Percentiles rank a stretch among this genome's conserved stretches.
These are phyloP conservation scores for Heritiera fomes DNA, from an alignment of 345 rosid genomes.

Conservation along the genomic window DNA sequence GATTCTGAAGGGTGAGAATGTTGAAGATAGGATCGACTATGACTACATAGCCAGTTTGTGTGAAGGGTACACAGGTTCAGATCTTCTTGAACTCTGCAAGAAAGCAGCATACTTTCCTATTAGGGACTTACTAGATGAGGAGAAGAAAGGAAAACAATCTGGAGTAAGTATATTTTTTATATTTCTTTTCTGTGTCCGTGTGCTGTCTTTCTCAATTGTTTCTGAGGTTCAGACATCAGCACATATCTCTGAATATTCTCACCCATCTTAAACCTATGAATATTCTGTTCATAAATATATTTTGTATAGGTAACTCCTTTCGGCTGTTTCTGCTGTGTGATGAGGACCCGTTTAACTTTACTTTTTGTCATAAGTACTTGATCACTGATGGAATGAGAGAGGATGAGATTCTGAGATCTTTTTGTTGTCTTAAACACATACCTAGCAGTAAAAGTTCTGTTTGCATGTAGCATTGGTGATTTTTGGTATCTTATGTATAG, in stretches of 20 bases:
- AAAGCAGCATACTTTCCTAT: constrained; percentile 92
- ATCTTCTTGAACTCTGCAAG: constrained; percentile 95
- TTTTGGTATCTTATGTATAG: neutral
- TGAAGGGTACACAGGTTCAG: constrained; percentile 89
- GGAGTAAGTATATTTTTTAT: constrained; percentile 46
- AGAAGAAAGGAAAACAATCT: constrained; percentile 68
- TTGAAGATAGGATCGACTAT: constrained; percentile 62
- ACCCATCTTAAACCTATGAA: neutral
- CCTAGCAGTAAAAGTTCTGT: neutral
- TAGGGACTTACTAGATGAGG: constrained; percentile 78
- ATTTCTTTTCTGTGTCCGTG: neutral
- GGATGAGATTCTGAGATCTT: neutral
- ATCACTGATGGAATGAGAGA: neutral
- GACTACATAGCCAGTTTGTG: constrained; percentile 68
- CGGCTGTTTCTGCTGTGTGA: neutral
- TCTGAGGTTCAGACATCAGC: constrained; percentile 19
- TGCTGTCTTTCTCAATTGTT: neutral
- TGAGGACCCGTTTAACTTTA: neutral
- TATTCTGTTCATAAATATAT: neutral
- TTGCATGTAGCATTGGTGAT: neutral
- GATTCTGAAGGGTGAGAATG: constrained; percentile 74
- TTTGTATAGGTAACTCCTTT: neutral
- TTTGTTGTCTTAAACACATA: neutral
- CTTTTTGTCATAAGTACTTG: neutral
- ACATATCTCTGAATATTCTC: neutral